Conservation (phyloP, 768 basidiomycete genomes). For the Scleroderma citrinum region DNA sequence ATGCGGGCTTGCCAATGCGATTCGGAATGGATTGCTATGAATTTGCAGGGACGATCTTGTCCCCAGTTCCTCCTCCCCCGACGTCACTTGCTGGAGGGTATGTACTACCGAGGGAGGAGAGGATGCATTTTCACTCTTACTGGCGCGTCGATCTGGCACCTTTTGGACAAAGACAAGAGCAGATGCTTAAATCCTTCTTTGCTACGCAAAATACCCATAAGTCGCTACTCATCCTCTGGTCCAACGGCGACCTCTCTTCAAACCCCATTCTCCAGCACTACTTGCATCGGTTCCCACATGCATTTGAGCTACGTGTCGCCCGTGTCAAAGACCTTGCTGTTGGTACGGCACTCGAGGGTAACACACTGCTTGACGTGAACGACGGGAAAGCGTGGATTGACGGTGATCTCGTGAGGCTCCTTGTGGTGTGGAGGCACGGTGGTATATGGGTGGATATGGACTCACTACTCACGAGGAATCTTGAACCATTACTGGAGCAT, state of each 20-base stretch:
- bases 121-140: constrained; percentile 82
- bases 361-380: constrained; percentile 47
- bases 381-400: constrained; percentile 92
- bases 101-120: constrained; percentile 30
- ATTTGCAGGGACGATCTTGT: constrained; percentile 77
- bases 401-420: constrained; percentile 83
- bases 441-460: constrained; percentile 99
- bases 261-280: constrained; percentile 59
- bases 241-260: constrained; percentile 67
- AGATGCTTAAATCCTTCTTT: constrained; percentile 90
- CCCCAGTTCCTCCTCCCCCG: constrained; percentile 13
- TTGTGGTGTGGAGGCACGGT: constrained; percentile 85
- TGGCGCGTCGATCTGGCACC: constrained; percentile 87
- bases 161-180: constrained; percentile 79
- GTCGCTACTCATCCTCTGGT: constrained; percentile 81
- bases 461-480: constrained; percentile 81
- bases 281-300: constrained; percentile 54
- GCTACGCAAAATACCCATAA: constrained; percentile 74
- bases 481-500: constrained; percentile 82
- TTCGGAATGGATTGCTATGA: constrained; percentile 89
- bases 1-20: constrained; percentile 73
- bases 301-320: constrained; percentile 66
- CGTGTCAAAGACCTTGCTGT: constrained; percentile 61
- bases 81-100: neutral
- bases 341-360: constrained; percentile 74